A percentile compares a stretch with the other conserved stretches of the same genome.
Conservation (phyloP, 352 stramenopile genomes). For the Pythium scleroteichum region DNA sequence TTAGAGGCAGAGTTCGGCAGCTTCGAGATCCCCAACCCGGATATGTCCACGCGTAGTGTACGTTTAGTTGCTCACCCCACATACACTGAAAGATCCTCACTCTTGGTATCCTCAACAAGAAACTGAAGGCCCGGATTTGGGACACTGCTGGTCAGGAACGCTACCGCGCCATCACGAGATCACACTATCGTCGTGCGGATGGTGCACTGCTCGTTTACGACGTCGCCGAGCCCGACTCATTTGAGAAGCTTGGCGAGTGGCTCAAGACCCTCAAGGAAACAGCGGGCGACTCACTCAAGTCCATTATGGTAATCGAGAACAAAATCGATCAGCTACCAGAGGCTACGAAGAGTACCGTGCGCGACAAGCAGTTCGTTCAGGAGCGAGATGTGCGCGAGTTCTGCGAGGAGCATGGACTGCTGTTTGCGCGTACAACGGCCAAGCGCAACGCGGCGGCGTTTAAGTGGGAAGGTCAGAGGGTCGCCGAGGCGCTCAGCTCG, state of each 20-base stretch:
- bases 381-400: conserved; percentile 46
- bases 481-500: conserved; percentile 52
- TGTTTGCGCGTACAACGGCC: conserved; percentile 64
- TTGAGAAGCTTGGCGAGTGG: conserved; percentile 88
- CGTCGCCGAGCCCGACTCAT: conserved; percentile 84
- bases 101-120: conserved; percentile 30
- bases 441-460: conserved; percentile 60
- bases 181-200: conserved; percentile 83
- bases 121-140: conserved; percentile 86
- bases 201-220: conserved; percentile 92
- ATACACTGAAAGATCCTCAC: background rate
- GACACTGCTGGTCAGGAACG: conserved; percentile 88
- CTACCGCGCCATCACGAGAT: conserved; percentile 89
- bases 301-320: conserved; percentile 90
- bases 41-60: conserved; percentile 46
- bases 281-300: conserved; percentile 80
- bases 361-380: conserved; percentile 48
- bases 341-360: background rate
- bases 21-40: conserved; percentile 59
- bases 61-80: too few species aligned
- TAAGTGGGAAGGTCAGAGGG: conserved; percentile 60
- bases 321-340: conserved; percentile 78
- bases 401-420: conserved; percentile 52
- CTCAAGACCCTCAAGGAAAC: conserved; percentile 86
- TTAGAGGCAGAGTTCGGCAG: conserved; percentile 78